phyloP scores from a whole-genome alignment of 1,284 basidiomycete species.

The Apiotrichum sp. region DNA sequence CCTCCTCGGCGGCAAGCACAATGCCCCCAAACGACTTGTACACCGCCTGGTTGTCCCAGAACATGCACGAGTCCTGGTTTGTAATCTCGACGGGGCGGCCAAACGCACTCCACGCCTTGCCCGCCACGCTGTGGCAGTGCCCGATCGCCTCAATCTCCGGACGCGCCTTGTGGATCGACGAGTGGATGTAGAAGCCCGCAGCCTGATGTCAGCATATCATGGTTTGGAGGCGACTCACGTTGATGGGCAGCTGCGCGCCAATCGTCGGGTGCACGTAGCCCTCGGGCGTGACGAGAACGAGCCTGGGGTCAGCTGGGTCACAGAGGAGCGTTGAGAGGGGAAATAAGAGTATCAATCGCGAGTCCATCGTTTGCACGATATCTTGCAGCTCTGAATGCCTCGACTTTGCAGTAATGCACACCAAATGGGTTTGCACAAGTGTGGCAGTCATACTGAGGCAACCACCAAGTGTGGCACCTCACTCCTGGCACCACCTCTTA shows the following conservation, averaged over 20 bases:
- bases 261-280: slow-evolving; percentile 33
- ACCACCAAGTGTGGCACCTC: too few relatives aligned
- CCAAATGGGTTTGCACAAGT: too few relatives aligned
- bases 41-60: slow-evolving; percentile 29
- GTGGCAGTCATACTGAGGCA: too few relatives aligned
- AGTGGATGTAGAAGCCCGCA: slow-evolving; percentile 55
- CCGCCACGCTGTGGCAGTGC: slow-evolving; percentile 56
- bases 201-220: neutral
- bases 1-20: slow-evolving; percentile 57
- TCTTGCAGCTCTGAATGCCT: too few relatives aligned
- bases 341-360: too few relatives aligned
- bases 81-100: slow-evolving; percentile 39
- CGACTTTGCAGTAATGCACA: too few relatives aligned
- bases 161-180: slow-evolving; percentile 57
- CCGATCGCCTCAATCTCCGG: slow-evolving; percentile 61
- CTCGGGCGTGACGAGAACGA: slow-evolving; percentile 40
- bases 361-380: too few relatives aligned
- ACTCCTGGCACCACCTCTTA: too few relatives aligned
- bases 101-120: slow-evolving; percentile 33
- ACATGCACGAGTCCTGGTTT: slow-evolving; percentile 31
- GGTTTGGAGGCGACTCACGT: slow-evolving; percentile 11
- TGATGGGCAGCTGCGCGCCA: slow-evolving; percentile 43
- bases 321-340: too few relatives aligned
- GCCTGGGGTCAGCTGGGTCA: slow-evolving; percentile 12
- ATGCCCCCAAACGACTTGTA: slow-evolving; percentile 56